Base-by-base conservation (phyloP, 2,329 filamentous ascomycete genomes). In the Colletotrichum sp. region DNA sequence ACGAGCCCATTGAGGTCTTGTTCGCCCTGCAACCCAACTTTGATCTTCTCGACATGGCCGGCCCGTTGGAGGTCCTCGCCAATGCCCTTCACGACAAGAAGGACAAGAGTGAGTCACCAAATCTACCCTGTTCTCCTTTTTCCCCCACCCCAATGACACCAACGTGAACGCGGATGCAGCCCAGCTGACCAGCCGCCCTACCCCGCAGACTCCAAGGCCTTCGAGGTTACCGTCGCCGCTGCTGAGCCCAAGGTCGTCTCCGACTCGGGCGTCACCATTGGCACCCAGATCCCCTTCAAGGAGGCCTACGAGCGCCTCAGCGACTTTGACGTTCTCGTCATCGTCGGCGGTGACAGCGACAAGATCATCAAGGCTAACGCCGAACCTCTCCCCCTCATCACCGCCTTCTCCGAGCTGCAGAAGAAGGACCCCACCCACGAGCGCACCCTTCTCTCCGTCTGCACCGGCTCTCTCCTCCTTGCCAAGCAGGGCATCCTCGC, bases 381-480 rank as follows among this genome's bases (percentile, higher is more conserved):
- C 68, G 91, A 95, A 83, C 94, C 94, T 28, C 88, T 96, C 77
- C 86, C 88, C 77, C 88, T 96, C 83, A 95, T 97, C 88, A 90
- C 90, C 79, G 93, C 93, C 81, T 97, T 93, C 85, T 91, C 93
- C 78, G 93, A 96, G 82, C 88, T 96, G 74, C 95, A 97, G 87
- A 92, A 95, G 88, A 92, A 91, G 80, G 94, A 96, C 80, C 94
- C 95, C 15, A 89, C 89, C 81, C 94, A 94, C 80, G 95, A 97
- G 88, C 94, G 95, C 79, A 96, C 95, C 66, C 88, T 97, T 81
- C 87, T 97, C 79, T 94, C 94, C 79, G 88, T 97, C 84, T 96
- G 94, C 88, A 95, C 94, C 62, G 95, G 94, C 78, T 91, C 93
- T 58, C 91, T 96, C 82, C 91, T 96, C 86, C 91, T 96, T 66